Evolutionary conservation across 2,329 filamentous ascomycete species (phyloP).

Genomic region (Botrytis sinoallii): DNA sequence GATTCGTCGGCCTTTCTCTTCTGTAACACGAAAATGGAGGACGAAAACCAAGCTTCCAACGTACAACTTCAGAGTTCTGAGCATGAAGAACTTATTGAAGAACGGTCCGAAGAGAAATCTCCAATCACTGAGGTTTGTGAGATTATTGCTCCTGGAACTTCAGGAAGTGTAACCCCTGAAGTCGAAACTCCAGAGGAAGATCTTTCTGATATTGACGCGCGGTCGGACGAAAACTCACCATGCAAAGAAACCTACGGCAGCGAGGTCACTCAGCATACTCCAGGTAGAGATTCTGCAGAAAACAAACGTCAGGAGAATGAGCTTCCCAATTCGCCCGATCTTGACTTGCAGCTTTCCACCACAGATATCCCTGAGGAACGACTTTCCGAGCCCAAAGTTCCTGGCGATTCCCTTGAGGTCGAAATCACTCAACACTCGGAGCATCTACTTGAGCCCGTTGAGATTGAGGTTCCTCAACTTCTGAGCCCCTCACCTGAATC

Average conservation of each 20-base stretch:
- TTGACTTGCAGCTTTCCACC: constrained; percentile 1
- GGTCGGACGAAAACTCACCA: neutral
- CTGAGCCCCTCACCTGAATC: neutral
- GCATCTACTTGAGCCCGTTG: neutral
- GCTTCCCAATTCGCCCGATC: neutral
- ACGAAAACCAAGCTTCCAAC: constrained; percentile 6
- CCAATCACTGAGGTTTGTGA: neutral
- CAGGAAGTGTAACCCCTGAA: neutral
- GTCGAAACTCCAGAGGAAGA: neutral
- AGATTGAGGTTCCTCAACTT: neutral
- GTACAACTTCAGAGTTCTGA: neutral
- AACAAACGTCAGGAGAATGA: neutral
- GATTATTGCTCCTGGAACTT: neutral
- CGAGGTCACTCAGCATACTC: neutral
- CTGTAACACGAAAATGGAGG: constrained; percentile 3
- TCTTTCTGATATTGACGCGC: neutral
- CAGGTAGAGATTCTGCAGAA: neutral
- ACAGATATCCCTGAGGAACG: neutral
- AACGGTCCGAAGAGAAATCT: neutral
- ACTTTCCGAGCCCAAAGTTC: neutral
- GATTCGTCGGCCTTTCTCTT: neutral
- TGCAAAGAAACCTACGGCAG: neutral
- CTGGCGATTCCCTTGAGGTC: neutral
- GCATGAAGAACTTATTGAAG: neutral
- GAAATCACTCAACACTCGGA: neutral